These are phyloP conservation scores for Knufia petricola DNA, from an alignment of 2,329 filamentous ascomycete genomes.

Conservation along the genomic window DNA sequence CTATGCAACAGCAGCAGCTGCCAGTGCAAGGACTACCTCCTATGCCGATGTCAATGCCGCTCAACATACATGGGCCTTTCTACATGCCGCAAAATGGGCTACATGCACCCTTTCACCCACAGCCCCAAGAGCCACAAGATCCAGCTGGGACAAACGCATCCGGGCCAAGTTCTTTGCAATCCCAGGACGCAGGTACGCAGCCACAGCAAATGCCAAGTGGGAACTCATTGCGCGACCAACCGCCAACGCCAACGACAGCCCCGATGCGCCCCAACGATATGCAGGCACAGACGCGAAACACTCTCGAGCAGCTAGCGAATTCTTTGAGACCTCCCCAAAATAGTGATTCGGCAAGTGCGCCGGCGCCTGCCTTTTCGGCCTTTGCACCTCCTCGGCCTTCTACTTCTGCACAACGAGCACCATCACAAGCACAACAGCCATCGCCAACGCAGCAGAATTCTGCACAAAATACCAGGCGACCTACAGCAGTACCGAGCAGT, in stretches of 20 bases:
- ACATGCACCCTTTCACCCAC: neutral
- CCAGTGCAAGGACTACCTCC: neutral
- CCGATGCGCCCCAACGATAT: neutral
- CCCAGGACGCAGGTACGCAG: neutral
- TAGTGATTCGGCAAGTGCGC: neutral
- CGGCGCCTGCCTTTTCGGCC: neutral
- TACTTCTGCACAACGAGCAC: neutral
- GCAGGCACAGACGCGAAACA: neutral
- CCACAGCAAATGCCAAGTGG: neutral
- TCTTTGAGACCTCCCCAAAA: too few species aligned
- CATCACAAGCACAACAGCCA: neutral
- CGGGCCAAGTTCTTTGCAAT: neutral
- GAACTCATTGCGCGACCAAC: neutral
- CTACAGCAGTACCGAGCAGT: too few species aligned
- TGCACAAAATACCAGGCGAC: too few species aligned
- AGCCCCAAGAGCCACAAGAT: neutral
- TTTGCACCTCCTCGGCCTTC: neutral
- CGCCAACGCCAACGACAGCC: neutral
- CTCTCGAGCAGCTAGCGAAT: neutral
- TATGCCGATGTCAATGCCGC: neutral
- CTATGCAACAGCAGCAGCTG: conserved; percentile 18
- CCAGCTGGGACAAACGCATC: neutral
- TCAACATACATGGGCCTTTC: neutral
- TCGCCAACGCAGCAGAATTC: too few species aligned
- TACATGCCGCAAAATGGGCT: neutral